Evolutionary conservation across 2,329 filamentous ascomycete genomes (phyloP).

Genomic region (Leptographium procerum): DNA sequence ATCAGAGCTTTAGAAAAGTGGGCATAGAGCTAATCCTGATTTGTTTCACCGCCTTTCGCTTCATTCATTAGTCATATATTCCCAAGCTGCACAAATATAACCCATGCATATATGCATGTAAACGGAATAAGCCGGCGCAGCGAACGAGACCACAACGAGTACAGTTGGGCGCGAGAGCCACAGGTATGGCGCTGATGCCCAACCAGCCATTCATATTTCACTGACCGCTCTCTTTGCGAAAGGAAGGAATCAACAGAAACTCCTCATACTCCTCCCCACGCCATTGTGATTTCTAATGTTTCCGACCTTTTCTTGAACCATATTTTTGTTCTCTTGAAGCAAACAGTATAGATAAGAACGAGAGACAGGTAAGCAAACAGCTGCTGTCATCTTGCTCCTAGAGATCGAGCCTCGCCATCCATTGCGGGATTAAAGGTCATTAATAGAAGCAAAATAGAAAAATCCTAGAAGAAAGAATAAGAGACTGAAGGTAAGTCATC

Average conservation of each 20-base stretch:
- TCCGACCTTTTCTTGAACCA: neutral
- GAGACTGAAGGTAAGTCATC: neutral
- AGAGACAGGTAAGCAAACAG: neutral
- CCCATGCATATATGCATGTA: neutral
- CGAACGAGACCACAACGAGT: neutral
- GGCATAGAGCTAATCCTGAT: neutral
- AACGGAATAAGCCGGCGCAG: neutral
- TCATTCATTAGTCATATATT: neutral
- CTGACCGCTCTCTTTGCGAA: slow-evolving; percentile 21
- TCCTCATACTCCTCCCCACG: slow-evolving; percentile 10
- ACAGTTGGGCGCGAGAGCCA: slow-evolving; percentile 9
- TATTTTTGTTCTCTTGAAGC: neutral
- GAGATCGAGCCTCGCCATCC: neutral
- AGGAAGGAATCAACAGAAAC: slow-evolving; percentile 3
- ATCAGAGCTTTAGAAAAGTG: neutral
- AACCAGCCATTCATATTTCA: slow-evolving; percentile 18
- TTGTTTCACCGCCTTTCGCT: neutral
- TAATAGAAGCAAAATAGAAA: neutral
- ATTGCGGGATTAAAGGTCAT: neutral
- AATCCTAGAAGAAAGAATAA: neutral
- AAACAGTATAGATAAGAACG: neutral
- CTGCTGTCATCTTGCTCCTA: neutral
- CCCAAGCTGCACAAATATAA: neutral
- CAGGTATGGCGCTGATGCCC: slow-evolving; percentile 18
- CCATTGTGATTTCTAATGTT: neutral